Evolutionary conservation across 805 yeast species (phyloP), one percentile per base, ranked within the genome.

Genomic region (Kodamaea sagamina): DNA sequence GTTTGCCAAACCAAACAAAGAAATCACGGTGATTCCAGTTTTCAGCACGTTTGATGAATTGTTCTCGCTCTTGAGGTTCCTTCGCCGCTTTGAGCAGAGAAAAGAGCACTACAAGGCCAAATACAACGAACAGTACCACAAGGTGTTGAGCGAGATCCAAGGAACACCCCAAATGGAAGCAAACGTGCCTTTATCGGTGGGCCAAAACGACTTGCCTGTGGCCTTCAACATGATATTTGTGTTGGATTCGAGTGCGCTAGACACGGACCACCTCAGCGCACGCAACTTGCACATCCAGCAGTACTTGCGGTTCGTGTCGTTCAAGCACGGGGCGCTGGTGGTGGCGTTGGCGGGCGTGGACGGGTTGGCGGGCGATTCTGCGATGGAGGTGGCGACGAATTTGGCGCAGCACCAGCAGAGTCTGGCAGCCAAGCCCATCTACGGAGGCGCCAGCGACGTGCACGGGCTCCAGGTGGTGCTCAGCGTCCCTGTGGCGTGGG

Each of bases 401-500:
- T 12, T 26, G 16, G 15, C 34, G 41, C 2, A 37, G 11, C 41
- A 43, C 11, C 35, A 25, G 12, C 28, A 47, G 3, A 47, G 41
- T 44, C n/a, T 13, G 4, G 12, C 39, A n/a, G 50, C 62, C 5
- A 39, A 47, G 13, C 51, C 58, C 2, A 52, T 56, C 13, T 47
- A 52, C 11, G 50, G 51, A 9, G 37, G 42, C 6, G 35, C 48
- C 1, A 13, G 22, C 12, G 25, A 24, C 4, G 6, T 32, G n/a
- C 26, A 32, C 10, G 39, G 39, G 3, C 31, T 49, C 16, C 24
- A 44, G 3, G 41, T 43, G 35, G 7, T 29, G 38, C 29, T 47
- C 34, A 21, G 35, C 34, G 66, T 81, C 2, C 82, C 84, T 0
- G 43, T 46, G 5, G 80, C 77, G 0, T 65, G 73, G 63, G 89